Conservation (phyloP, 2,329 filamentous ascomycete species). For the Microsporum canis region DNA sequence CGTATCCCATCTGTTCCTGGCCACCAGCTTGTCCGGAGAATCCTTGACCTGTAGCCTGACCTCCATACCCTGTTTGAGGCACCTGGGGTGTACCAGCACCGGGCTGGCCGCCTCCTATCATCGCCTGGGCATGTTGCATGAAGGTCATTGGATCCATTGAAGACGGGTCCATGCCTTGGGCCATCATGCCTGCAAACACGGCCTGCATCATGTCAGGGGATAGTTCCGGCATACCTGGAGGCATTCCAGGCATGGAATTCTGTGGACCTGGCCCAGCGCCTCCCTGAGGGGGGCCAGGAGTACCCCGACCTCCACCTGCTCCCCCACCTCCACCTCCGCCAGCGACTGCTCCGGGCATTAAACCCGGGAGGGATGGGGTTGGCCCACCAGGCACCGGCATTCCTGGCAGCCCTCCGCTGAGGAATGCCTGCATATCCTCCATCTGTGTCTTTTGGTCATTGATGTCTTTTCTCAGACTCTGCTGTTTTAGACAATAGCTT, state of each 20-base stretch:
- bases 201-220: slow-evolving; percentile 47
- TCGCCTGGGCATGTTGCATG: slow-evolving; percentile 43
- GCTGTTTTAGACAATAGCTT: slow-evolving; percentile 81
- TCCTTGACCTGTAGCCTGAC: slow-evolving; percentile 24
- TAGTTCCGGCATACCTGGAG: slow-evolving; percentile 41
- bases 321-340: slow-evolving; percentile 5
- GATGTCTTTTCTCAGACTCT: slow-evolving; percentile 64
- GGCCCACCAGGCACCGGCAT: slow-evolving; percentile 34
- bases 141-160: slow-evolving; percentile 45
- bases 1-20: slow-evolving; percentile 34
- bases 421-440: slow-evolving; percentile 50
- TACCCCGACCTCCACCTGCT: slow-evolving; percentile 3
- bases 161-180: slow-evolving; percentile 43
- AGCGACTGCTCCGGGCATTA: slow-evolving; percentile 17
- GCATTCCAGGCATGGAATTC: slow-evolving; percentile 34
- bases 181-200: slow-evolving; percentile 46
- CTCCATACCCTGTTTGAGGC: slow-evolving; percentile 26
- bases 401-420: slow-evolving; percentile 38
- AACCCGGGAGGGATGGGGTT: slow-evolving; percentile 18
- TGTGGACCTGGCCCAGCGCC: slow-evolving; percentile 12
- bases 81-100: slow-evolving; percentile 29
- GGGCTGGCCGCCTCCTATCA: slow-evolving; percentile 35
- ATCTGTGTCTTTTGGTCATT: slow-evolving; percentile 64
- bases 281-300: slow-evolving; percentile 10
- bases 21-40: slow-evolving; percentile 28